These are phyloP conservation scores for Tylopilus rubrobrunneus DNA, from an alignment of 768 basidiomycete genomes.

Conservation along the genomic window DNA sequence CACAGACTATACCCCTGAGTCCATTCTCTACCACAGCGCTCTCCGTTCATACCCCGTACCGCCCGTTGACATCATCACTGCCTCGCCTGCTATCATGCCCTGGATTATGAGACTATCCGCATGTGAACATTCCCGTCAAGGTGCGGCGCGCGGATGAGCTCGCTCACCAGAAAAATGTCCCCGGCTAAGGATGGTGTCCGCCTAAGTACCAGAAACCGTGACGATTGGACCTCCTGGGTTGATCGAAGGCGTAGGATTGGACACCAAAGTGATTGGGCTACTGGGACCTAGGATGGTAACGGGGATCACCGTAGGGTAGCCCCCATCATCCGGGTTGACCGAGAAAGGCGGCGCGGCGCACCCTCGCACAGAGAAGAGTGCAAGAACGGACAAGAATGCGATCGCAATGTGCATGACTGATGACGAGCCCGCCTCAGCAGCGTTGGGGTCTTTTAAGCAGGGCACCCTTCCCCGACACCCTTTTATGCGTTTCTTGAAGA, in stretches of 20 bases:
- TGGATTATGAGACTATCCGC: not conserved
- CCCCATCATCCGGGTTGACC: not conserved
- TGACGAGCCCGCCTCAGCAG: not conserved
- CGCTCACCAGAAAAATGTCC: not conserved
- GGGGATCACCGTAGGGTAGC: no score
- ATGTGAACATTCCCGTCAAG: not conserved
- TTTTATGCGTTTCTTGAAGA: no score
- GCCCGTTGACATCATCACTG: not conserved
- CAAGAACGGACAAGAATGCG: no score
- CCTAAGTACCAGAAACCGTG: not conserved
- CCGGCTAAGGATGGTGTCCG: not conserved
- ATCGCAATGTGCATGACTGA: not conserved
- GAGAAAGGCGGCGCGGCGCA: not conserved
- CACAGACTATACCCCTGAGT: not conserved
- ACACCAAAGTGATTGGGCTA: not conserved
- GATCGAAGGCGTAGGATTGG: not conserved
- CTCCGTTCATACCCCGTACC: not conserved
- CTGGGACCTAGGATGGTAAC: no score
- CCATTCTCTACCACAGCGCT: not conserved
- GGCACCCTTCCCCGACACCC: no score
- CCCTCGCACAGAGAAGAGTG: not conserved
- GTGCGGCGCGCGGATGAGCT: not conserved
- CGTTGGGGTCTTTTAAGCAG: not conserved
- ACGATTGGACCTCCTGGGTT: not conserved
- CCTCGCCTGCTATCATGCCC: not conserved